Evolutionary conservation across 2,329 filamentous ascomycete genomes (phyloP), one percentile per base, ranked within the genome.

Genomic region (Cephalotrichum gorgonifer): DNA sequence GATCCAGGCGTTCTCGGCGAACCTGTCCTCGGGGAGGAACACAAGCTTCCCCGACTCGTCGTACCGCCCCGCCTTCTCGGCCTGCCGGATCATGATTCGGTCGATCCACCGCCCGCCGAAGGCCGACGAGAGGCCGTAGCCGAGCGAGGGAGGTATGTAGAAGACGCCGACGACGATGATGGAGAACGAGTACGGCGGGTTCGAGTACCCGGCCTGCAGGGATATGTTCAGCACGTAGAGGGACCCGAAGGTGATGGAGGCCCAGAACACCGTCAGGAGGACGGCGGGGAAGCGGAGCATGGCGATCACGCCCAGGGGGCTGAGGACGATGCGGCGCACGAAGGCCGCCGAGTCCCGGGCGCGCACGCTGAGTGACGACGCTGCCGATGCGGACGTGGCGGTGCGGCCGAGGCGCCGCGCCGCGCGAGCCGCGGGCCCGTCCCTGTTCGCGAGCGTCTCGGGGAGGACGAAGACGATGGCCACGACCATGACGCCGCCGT

Each of bases 1-100:
- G 1, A 90, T 64, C 83, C 83, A 91, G 3, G 85, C 84, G 60
- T 94, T 93, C 60, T 91, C 85, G 41, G 82, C 74, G 78, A 93
- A 86, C 12, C 88, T 77, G 62, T 94, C 88, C 64, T 93, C 88
- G 0, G 88, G 88, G 2, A 79, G 70, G 58, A 80, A 85, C 9
- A 87, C 67, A 20, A 88, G 69, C 51, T 74, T 76, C 14, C 86
- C 86, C 33, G 77, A 64, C 31, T 74, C 75, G 55, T 88, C 85
- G 57, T 83, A 85, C 23, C 86, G 72, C 12, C 78, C 79, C 0
- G 84, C 85, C 54, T 75, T 81, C n/a, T 68, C 69, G 1, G 88
- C 88, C 63, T 88, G 83, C 20, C 85, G 77, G 28, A 78, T 73
- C 88, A 93, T 93, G 64, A 93, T 91, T 17, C 65, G 66, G 61